A percentile compares a stretch with the other conserved stretches of the same genome.
These are phyloP conservation scores for Delitschia confertaspora DNA, from an alignment of 495 filamentous ascomycete genomes.

Conservation along the genomic window DNA sequence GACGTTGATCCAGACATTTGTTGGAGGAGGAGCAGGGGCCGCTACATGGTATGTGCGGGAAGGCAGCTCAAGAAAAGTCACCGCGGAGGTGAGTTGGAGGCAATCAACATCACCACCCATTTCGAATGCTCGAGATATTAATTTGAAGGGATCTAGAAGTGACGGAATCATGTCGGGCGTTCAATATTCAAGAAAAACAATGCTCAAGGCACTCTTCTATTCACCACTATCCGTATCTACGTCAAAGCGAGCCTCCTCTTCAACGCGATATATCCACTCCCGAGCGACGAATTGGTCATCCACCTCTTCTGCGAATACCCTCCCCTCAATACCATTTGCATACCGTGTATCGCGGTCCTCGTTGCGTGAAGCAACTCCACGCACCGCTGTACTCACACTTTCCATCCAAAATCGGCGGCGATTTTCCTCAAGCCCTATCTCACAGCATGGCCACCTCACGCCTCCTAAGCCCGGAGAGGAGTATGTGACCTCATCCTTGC, in stretches of 20 bases:
- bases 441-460: conserved; percentile 66
- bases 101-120: too few relatives aligned
- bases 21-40: too few relatives aligned
- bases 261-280: conserved; percentile 5
- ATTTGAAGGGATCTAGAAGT: neutral
- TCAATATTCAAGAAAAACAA: neutral
- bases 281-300: conserved; percentile 6
- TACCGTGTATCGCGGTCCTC: too few relatives aligned
- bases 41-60: too few relatives aligned
- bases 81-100: neutral
- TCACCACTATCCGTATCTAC: neutral
- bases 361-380: too few relatives aligned
- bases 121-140: neutral
- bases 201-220: neutral
- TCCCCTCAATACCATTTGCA: neutral
- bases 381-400: neutral
- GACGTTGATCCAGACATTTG: too few relatives aligned
- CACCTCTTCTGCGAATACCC: neutral
- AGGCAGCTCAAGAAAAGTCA: too few relatives aligned
- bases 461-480: conserved; percentile 91
- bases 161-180: neutral
- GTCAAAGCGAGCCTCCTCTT: neutral
- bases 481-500: conserved; percentile 43
- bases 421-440: conserved; percentile 57
- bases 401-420: conserved; percentile 36